A percentile compares a stretch with the other conserved stretches of the same genome.
phyloP scores from a whole-genome alignment of 257 asterid species.

The Paulownia fortunei region DNA sequence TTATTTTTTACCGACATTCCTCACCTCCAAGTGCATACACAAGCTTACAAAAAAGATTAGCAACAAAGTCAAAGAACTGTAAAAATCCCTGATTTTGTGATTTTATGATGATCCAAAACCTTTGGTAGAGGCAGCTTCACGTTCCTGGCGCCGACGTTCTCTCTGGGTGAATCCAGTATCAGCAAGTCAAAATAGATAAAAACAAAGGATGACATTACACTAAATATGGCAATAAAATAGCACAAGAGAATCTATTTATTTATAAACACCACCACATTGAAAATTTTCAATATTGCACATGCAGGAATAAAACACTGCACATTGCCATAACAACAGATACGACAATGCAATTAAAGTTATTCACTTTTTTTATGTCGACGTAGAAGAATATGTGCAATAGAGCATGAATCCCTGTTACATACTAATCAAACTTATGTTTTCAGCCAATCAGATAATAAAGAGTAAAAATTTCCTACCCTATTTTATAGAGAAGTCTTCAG shows the following conservation, averaged over 20 bases:
- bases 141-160: conserved; percentile 62
- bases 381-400: conserved; percentile 10
- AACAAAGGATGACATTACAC: not conserved
- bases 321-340: not conserved
- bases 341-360: not conserved
- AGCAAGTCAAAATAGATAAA: conserved; percentile 11
- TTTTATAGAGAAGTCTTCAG: not conserved
- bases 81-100: conserved; percentile 1
- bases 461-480: not conserved
- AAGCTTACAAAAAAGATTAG: not conserved
- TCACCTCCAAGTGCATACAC: conserved; percentile 10
- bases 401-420: not conserved
- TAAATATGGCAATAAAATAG: not conserved
- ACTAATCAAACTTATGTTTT: conserved; percentile 14
- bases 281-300: conserved; percentile 21
- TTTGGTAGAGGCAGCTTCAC: conserved; percentile 55
- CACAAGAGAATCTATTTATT: not conserved
- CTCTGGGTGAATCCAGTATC: conserved; percentile 56
- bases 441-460: conserved; percentile 1
- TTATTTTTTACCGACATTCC: not conserved
- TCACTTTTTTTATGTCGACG: not conserved
- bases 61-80: conserved; percentile 16
- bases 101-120: conserved; percentile 46
- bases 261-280: not conserved
- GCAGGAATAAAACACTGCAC: conserved; percentile 2